These are phyloP conservation scores for Gautieria morchelliformis DNA, from an alignment of 768 basidiomycete species.

Conservation along the genomic window DNA sequence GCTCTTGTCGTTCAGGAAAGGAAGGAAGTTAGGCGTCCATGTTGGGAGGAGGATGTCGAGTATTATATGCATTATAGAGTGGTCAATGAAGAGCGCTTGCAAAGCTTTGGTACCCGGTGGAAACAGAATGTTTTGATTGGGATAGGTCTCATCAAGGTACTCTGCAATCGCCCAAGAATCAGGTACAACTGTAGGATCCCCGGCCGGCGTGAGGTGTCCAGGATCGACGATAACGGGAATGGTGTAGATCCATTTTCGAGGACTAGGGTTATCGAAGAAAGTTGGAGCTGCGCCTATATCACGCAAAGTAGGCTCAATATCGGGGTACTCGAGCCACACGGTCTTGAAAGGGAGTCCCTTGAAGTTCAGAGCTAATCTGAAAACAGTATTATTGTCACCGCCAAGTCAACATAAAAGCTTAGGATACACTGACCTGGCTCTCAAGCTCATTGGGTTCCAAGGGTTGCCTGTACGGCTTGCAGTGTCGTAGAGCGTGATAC, in stretches of 20 bases:
- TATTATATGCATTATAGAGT: slow-evolving; percentile 26
- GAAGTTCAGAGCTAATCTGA: slow-evolving; percentile 29
- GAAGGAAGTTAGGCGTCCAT: slow-evolving; percentile 38
- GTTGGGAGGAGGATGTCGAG: slow-evolving; percentile 34
- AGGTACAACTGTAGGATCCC: slow-evolving; percentile 26
- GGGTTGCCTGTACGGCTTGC: not conserved
- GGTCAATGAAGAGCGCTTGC: slow-evolving; percentile 27
- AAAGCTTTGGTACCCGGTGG: slow-evolving; percentile 29
- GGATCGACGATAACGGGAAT: slow-evolving; percentile 46
- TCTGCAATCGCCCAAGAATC: slow-evolving; percentile 39
- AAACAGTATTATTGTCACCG: not conserved
- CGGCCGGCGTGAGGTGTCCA: slow-evolving; percentile 18
- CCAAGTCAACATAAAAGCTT: not conserved
- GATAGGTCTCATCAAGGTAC: slow-evolving; percentile 43
- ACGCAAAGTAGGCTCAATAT: slow-evolving; percentile 12
- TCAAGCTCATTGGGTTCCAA: not conserved
- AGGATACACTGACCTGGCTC: not conserved
- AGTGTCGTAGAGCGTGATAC: not conserved
- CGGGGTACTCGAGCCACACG: slow-evolving; percentile 13
- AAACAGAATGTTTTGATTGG: slow-evolving; percentile 31
- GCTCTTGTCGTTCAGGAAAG: not conserved
- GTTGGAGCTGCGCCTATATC: slow-evolving; percentile 10
- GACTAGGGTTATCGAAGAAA: slow-evolving; percentile 18
- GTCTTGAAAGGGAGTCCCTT: slow-evolving; percentile 34
- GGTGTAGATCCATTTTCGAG: slow-evolving; percentile 24